Evolutionary conservation across 1,284 basidiomycete genomes (phyloP), one percentile per base, ranked within the genome.

Genomic region (Sanghuangporus sanghuang): DNA sequence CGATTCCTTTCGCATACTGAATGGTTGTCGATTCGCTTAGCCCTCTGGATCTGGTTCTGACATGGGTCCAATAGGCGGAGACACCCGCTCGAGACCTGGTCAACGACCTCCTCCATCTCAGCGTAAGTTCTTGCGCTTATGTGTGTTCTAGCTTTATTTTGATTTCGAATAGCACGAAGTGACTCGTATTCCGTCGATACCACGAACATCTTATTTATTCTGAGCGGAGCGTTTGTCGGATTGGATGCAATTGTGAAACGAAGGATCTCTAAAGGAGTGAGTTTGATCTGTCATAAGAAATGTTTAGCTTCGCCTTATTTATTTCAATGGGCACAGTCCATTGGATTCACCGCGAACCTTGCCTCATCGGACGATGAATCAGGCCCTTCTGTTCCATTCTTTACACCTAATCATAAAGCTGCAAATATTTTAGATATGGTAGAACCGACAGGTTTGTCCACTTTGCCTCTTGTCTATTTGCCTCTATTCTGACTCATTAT

Each of bases 181-280:
- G 89, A 92, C 44, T 77, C 81, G 18, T 92, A 86, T 68, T 83
- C 86, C 60, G 86, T 95, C 44, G 92, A 95, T 72, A 96, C 94
- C 1, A 87, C 91, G 18, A 95, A 96, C 71, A 85, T 97, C 27
- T 77, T 97, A 21, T 97, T 97, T 75, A 91, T 97, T 64, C 74
- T 96, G 11, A 95, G 92, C 54, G 95, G 96, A 0, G 95, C 95
- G 0, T 98, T 98, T 72, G 95, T 97, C 11, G 96, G 96, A 0
- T 76, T 98, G 53, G 95, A 98, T 40, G 85, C 81, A 56, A 79
- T 97, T 36, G 86, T 97, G 65, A 87, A 87, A 69, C 81, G 87
- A 57, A 82, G 95, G 42, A 79, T 93, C 18, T 85, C 87, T 11
- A 95, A 93, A 76, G 93, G 93, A 4, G 93, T 94, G 71, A 71